A percentile compares a stretch with the other conserved stretches of the same genome.
Evolutionary conservation across 2,329 filamentous ascomycete genomes (phyloP).

Genomic region (Ceratocystiopsis brevicomis): DNA sequence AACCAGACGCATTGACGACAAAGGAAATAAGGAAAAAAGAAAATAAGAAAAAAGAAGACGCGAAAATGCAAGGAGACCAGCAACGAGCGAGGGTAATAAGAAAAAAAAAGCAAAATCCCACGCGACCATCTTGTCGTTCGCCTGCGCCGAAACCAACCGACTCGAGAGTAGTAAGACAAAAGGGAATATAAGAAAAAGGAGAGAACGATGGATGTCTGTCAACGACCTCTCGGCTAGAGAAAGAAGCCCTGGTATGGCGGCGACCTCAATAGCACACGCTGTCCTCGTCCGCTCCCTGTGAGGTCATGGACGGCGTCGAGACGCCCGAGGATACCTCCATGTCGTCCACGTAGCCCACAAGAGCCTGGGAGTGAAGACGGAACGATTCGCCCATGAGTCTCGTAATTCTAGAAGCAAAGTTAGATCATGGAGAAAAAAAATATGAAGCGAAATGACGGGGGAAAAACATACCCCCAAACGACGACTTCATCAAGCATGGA

Average conservation of each 20-base stretch:
- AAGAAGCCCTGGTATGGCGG: slow-evolving; percentile 18
- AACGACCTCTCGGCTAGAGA: slow-evolving; percentile 13
- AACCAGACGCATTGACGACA: slow-evolving; percentile 9
- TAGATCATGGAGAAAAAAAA: slow-evolving; percentile 18
- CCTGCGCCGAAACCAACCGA: slow-evolving; percentile 8
- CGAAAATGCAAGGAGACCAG: neutral
- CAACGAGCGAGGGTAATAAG: neutral
- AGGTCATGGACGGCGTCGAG: slow-evolving; percentile 53
- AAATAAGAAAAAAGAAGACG: neutral
- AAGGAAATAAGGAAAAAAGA: slow-evolving; percentile 10
- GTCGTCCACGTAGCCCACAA: slow-evolving; percentile 86
- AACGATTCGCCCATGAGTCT: slow-evolving; percentile 97
- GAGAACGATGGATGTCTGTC: slow-evolving; percentile 16
- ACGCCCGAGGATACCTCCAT: slow-evolving; percentile 49
- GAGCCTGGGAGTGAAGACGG: slow-evolving; percentile 85
- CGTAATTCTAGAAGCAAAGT: slow-evolving; percentile 46
- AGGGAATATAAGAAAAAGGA: slow-evolving; percentile 8
- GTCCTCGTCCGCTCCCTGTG: slow-evolving; percentile 51
- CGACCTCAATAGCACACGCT: slow-evolving; percentile 37
- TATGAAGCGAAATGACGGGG: neutral
- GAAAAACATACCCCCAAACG: slow-evolving; percentile 74
- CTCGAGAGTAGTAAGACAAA: slow-evolving; percentile 6
- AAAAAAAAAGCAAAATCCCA: neutral
- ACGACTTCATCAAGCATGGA: slow-evolving; percentile 97
- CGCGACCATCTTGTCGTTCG: slow-evolving; percentile 6